Evolutionary conservation across 768 basidiomycete genomes (phyloP), one percentile per base, ranked within the genome.

Genomic region (Rubroboletus pulcherrimus): DNA sequence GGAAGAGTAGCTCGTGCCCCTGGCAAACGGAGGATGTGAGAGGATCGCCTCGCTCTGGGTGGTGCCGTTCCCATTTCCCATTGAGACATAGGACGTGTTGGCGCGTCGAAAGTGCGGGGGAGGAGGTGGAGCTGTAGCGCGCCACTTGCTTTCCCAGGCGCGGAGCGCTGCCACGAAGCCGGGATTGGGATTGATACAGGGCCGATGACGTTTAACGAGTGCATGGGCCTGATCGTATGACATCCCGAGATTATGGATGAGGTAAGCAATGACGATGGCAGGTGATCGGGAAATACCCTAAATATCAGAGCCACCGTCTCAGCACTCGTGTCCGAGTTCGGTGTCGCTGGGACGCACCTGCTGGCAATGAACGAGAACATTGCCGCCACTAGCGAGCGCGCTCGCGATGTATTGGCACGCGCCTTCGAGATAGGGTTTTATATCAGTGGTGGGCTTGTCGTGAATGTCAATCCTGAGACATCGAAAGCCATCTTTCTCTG

Each of bases 211-310:
- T 60, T 81, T 81, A 58, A 88, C 77, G 58, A 84, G 78, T 0
- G 81, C 74, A 53, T 77, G 71, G 1, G 89, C 88, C 43, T 76
- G 73, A 57, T 89, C 85, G 68, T 83, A 90, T 9, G 85, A 76
- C 86, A 90, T 87, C 40, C 81, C 83, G 55, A 82, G 81, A 58
- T 83, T 79, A 61, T 84, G 81, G 62, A 91, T 91, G 65, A 91
- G 84, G 73, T 89, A 91, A 43, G 89, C 89, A 56, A 91, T 88
- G 54, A 89, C 83, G 63, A 91, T 80, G 7, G 89, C 81, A 15
- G 87, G 78, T 47, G 83, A 85, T 60, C 89, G 83, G n/a, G 89
- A 91, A 50, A 91, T 77, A 59, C 89, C 89, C 88, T 89, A 65
- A 21, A 21, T 26, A 26, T 49, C 53, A 50, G 43, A 54, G 44